A percentile compares a stretch with the other conserved stretches of the same genome.
These are phyloP conservation scores for Zymoseptoria brevis DNA, from an alignment of 2,329 filamentous ascomycete species.

Conservation along the genomic window DNA sequence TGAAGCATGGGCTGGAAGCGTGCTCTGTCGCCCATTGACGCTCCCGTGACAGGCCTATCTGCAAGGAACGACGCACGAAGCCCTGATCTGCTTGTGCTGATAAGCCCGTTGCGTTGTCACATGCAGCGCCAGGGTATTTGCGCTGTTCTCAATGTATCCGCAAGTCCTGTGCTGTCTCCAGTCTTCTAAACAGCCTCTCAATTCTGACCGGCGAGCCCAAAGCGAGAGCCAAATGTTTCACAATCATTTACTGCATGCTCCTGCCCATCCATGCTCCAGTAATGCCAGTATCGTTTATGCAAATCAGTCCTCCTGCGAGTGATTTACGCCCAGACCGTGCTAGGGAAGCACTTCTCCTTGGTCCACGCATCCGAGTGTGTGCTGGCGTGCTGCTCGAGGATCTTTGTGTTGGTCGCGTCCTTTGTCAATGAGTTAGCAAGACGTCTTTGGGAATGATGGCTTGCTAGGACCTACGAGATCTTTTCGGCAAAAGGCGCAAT, in stretches of 20 bases:
- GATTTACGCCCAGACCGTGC: conserved; percentile 12
- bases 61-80: neutral
- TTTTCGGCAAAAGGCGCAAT: conserved; percentile 27
- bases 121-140: neutral
- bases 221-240: neutral
- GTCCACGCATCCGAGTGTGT: conserved; percentile 48
- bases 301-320: neutral
- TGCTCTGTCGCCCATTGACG: no score
- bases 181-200: neutral
- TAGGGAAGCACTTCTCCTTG: conserved; percentile 54
- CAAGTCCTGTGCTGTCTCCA: neutral
- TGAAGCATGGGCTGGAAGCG: no score
- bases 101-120: neutral
- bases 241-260: neutral
- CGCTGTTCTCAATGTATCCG: neutral
- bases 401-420: conserved; percentile 44
- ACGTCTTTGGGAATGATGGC: neutral
- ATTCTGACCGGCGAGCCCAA: neutral
- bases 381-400: conserved; percentile 46
- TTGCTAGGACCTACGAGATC: conserved; percentile 18
- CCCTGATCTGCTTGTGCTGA: neutral
- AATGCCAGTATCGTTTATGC: neutral
- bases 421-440: neutral
- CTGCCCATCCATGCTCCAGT: neutral
- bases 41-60: neutral